Evolutionary conservation across 805 yeast genomes (phyloP).

Genomic region (Candida maltosa): DNA sequence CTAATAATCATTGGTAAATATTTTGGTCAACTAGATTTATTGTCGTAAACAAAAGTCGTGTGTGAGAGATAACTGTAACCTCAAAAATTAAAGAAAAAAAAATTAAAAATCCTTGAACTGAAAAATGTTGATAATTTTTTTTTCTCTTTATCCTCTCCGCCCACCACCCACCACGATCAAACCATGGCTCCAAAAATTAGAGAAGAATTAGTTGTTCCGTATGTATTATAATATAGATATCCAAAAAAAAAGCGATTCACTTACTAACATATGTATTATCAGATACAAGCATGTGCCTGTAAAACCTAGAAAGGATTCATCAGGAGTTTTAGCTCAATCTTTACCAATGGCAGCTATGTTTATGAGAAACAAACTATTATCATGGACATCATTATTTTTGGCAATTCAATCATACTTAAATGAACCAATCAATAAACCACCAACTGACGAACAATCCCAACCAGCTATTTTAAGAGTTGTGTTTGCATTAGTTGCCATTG

Average conservation of each 20-base stretch:
- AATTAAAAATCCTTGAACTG: no score
- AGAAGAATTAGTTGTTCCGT: slow-evolving; percentile 33
- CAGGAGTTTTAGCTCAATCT: slow-evolving; percentile 49
- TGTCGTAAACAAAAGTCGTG: slow-evolving; percentile 1
- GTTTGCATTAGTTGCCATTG: slow-evolving; percentile 45
- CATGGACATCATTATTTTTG: slow-evolving; percentile 55
- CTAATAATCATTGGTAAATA: slow-evolving; percentile 28
- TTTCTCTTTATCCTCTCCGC: no score
- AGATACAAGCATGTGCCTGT: slow-evolving; percentile 50
- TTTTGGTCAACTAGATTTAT: slow-evolving; percentile 34
- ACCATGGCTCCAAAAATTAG: slow-evolving; percentile 25
- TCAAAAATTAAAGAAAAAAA: neutral
- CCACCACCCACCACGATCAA: slow-evolving; percentile 3
- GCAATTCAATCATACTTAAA: slow-evolving; percentile 47
- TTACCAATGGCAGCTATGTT: slow-evolving; percentile 72
- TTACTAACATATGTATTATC: neutral
- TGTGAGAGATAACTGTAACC: neutral
- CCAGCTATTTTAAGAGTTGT: slow-evolving; percentile 41
- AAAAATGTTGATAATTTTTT: no score
- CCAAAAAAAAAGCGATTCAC: no score
- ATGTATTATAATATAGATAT: no score
- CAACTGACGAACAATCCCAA: slow-evolving; percentile 35
- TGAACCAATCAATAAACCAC: slow-evolving; percentile 35
- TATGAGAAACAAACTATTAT: slow-evolving; percentile 53
- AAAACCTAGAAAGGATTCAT: slow-evolving; percentile 42